phyloP scores from a whole-genome alignment of 176 grass and related monocot genomes.

The Zizania latifolia region DNA sequence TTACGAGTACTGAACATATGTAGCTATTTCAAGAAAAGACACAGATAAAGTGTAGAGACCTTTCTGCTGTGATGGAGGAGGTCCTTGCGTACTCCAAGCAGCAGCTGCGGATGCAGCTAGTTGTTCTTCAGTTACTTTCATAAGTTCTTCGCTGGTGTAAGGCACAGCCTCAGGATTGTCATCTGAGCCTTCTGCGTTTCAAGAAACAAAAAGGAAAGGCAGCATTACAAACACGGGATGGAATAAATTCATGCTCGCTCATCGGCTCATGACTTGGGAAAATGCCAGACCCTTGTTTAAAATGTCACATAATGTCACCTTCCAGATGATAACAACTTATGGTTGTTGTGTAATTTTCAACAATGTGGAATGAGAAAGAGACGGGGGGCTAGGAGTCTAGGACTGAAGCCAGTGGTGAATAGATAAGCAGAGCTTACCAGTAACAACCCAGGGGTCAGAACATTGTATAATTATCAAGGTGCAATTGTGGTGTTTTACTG shows the following conservation, averaged over 20 bases:
- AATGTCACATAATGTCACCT: not conserved
- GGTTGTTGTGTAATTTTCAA: not conserved
- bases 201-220: not conserved
- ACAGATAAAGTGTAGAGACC: conserved; percentile 31
- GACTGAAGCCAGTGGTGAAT: not conserved
- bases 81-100: conserved; percentile 26
- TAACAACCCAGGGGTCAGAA: not conserved
- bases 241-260: not conserved
- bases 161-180: conserved; percentile 45
- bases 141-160: conserved; percentile 75
- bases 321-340: not conserved
- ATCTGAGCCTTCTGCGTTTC: conserved; percentile 31
- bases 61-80: conserved; percentile 34
- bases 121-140: conserved; percentile 84
- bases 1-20: not conserved
- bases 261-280: not conserved
- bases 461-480: not conserved
- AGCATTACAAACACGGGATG: not conserved
- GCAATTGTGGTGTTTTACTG: not conserved
- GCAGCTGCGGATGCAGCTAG: conserved; percentile 46
- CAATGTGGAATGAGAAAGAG: not conserved
- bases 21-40: conserved; percentile 2
- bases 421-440: not conserved
- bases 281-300: not conserved
- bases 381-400: not conserved